These are phyloP conservation scores for Gynandropsis gynandra DNA, from an alignment of 345 rosid species.

Conservation along the genomic window DNA sequence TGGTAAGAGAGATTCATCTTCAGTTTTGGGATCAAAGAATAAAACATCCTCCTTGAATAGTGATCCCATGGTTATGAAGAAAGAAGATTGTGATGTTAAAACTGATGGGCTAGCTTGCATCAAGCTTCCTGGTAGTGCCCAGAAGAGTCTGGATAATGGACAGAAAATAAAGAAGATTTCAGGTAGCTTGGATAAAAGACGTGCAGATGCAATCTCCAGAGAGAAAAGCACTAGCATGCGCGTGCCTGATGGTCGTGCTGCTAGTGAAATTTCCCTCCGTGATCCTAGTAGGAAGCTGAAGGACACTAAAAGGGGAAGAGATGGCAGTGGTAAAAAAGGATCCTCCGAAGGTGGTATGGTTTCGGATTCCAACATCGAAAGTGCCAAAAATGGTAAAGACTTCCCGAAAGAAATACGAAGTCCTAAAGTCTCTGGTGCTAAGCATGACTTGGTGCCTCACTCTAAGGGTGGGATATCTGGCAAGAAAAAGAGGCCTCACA, in stretches of 20 bases:
- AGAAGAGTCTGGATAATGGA: slow-evolving; percentile 33
- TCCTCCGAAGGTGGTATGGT: slow-evolving; percentile 24
- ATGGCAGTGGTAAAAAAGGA: slow-evolving; percentile 26
- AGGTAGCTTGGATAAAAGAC: slow-evolving; percentile 26
- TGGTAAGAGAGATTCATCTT: slow-evolving; percentile 30
- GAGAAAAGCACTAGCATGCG: no score
- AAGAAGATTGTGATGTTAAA: slow-evolving; percentile 34
- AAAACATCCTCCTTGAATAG: slow-evolving; percentile 30
- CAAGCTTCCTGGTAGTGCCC: slow-evolving; percentile 32
- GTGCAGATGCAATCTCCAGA: slow-evolving; percentile 29
- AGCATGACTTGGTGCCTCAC: slow-evolving; percentile 19
- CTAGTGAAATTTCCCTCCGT: slow-evolving; percentile 12
- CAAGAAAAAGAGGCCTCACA: slow-evolving; percentile 36
- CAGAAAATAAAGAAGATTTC: slow-evolving; percentile 32
- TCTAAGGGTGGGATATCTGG: slow-evolving; percentile 25
- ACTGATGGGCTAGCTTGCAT: slow-evolving; percentile 21
- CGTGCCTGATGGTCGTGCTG: slow-evolving; percentile 30
- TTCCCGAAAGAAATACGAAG: slow-evolving; percentile 28
- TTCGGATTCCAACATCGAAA: slow-evolving; percentile 25
- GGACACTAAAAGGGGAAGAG: slow-evolving; percentile 31
- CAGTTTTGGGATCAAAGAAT: slow-evolving; percentile 34
- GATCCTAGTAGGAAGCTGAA: slow-evolving; percentile 35
- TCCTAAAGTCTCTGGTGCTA: slow-evolving; percentile 27
- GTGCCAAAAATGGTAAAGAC: slow-evolving; percentile 33
- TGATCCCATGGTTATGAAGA: slow-evolving; percentile 28